Percentiles rank a stretch among this genome's conserved stretches.
These are phyloP conservation scores for Metschnikowia lochheadii DNA, from an alignment of 805 yeast genomes.

Conservation along the genomic window DNA sequence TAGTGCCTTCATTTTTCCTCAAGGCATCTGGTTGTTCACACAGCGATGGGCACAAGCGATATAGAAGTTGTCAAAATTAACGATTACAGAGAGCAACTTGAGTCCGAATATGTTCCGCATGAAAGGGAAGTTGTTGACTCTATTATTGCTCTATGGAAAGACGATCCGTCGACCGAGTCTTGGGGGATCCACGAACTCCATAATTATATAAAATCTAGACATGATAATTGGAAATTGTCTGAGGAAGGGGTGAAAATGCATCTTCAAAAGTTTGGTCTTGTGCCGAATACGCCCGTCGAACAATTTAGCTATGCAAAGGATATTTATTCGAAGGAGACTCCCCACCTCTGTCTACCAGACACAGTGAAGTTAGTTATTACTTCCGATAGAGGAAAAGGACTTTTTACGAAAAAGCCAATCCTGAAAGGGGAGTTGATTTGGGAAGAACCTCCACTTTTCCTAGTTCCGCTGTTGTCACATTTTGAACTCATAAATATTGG, in stretches of 20 bases:
- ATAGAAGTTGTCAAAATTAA: constrained; percentile 37
- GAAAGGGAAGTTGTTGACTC: constrained; percentile 56
- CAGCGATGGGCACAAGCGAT: neutral
- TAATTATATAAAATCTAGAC: constrained; percentile 43
- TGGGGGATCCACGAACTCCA: constrained; percentile 54
- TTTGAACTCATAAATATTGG: constrained; percentile 54
- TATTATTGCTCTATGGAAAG: constrained; percentile 64
- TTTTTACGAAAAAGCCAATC: constrained; percentile 49
- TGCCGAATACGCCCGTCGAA: constrained; percentile 27
- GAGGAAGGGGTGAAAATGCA: constrained; percentile 53
- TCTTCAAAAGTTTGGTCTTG: constrained; percentile 54
- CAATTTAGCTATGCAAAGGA: constrained; percentile 50
- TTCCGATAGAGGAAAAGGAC: constrained; percentile 54
- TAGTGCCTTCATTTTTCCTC: neutral
- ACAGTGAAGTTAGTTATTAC: constrained; percentile 47
- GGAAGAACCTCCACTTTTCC: constrained; percentile 57
- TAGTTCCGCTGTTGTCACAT: constrained; percentile 66
- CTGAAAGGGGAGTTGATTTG: constrained; percentile 52
- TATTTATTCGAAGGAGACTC: constrained; percentile 49
- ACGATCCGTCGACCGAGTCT: constrained; percentile 58
- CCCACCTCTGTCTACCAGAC: constrained; percentile 38
- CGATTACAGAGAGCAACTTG: constrained; percentile 23
- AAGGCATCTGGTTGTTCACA: neutral
- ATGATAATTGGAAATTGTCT: constrained; percentile 61
- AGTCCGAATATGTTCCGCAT: constrained; percentile 44